Evolutionary conservation across 345 rosid genomes (phyloP).

Genomic region (Camelina neglecta): DNA sequence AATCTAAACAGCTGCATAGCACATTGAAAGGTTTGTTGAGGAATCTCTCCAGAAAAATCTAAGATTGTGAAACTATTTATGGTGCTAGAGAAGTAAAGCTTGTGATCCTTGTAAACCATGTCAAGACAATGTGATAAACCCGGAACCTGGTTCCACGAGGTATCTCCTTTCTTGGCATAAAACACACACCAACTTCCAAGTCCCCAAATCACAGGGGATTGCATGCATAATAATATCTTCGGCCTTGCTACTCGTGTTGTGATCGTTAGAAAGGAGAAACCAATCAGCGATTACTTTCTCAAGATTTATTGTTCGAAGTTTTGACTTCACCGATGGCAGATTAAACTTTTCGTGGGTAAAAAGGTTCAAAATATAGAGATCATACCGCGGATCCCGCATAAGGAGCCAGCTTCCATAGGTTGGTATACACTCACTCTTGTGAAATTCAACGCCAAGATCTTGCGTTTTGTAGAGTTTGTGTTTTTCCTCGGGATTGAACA

Average conservation of each 20-base stretch:
- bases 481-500: slow-evolving; percentile 17
- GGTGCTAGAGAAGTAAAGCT: not conserved
- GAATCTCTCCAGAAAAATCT: not conserved
- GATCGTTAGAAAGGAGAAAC: not conserved
- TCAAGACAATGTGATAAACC: too few relatives aligned
- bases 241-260: not conserved
- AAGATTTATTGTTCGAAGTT: not conserved
- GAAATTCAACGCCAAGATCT: slow-evolving; percentile 12
- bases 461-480: not conserved
- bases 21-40: not conserved
- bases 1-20: not conserved
- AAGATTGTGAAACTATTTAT: not conserved
- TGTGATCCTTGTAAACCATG: slow-evolving; percentile 24
- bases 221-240: not conserved
- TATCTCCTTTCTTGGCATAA: not conserved
- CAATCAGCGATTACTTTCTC: not conserved
- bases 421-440: not conserved
- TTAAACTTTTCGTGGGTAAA: not conserved
- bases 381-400: not conserved
- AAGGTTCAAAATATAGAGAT: slow-evolving; percentile 2
- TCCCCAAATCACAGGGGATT: not conserved
- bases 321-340: not conserved
- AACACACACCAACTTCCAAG: not conserved
- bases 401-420: slow-evolving; percentile 7
- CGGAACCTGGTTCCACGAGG: not conserved